Base-by-base conservation (phyloP, 1,284 basidiomycete genomes). In the Malassezia cuniculi region DNA sequence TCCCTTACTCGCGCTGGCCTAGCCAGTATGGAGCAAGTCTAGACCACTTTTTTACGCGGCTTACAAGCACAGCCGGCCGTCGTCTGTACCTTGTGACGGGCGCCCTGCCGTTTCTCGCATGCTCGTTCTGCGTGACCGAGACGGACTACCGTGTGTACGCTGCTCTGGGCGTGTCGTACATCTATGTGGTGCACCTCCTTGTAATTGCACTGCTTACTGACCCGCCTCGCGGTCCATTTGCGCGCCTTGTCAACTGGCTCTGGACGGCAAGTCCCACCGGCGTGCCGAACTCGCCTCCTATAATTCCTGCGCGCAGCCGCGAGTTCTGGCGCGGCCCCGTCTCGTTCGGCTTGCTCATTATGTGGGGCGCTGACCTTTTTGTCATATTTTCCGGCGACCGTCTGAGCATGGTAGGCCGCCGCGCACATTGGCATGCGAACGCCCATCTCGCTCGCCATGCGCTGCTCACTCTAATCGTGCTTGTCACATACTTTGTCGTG, bases 341-440 rank as follows among this genome's bases (percentile, higher is more conserved):
- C 1, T n/a, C n/a, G n/a, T 17, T 25, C 9, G 6, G 6, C 6
- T 24, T 26, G 8, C 36, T 39, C 6, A 4, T 33, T 14, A 18
- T 27, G 7, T 30, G 25, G 1, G 27, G n/a, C 1, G 14, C 17
- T 3, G 42, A 39, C 8, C 14, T 25, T 3, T 27, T 12, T 5
- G 26, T 32, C 16, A 25, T 45, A 1, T 10, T 31, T 2, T 30
- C 14, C 17, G 31, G 36, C 5, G 24, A 26, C 3, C 4, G 36
- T 3, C 15, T 45, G 19, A 18, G 22, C 6, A 26, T 39, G 8
- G 27, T 31, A 9, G 42, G 42, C 7, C 20, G 21, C 20, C 35
- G 36, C 36, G 36, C 33, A 25, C 35, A 44, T 24, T 45, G 42
- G 42, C 31, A 45, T 28, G 37, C 42, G 9, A 39, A 45, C 19